Base-by-base conservation (phyloP, 768 basidiomycete genomes). In the Leccinum rimulosum region DNA sequence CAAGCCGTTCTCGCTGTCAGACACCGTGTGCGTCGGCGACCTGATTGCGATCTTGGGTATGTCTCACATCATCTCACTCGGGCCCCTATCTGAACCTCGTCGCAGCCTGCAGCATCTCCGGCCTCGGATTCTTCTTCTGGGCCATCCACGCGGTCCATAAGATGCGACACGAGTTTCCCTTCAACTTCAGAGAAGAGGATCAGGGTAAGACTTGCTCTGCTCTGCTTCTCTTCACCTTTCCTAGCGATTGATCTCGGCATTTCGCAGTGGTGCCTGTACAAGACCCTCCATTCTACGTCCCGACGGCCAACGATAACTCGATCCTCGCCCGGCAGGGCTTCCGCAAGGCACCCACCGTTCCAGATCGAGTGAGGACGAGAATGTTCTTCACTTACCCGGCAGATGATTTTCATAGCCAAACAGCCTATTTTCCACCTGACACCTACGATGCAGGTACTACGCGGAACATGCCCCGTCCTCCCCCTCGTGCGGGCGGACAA, bases 1-100 rank as follows among this genome's bases (percentile, higher is more conserved):
- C 50, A 52, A 36, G 17, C 57, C 61, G 14, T 60, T 66, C 36
- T 54, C 58, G 1, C 1, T 61, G 31, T 17, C 54, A 1, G 58
- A 52, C 11, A 60, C 52, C 3, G 62, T 72, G 4, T 70, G 70
- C 15, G 15, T 70, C 4, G 69, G 70, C 0, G 66, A 70, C 55
- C 11, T 70, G 19, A 30, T 70, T 40, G 62, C 57, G 3, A 66
- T 72, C 40, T 3, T 70, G 8, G 70, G 70, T 66, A 33, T 3
- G 68, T 58, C 15, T 17, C 14, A 8, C 4, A 30, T 25, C 25
- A 25, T 25, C 25, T 25, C 3, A n/a, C 1, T 27, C 27, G 1
- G 5, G n/a, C 8, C 33, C 27, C 38, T 12, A 19, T 53, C 25
- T 58, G 27, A 65, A 9, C 6, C 3, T 22, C 19, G n/a, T 28